Evolutionary conservation across 2,329 filamentous ascomycete species (phyloP).

Genomic region (Tolypocladium inflatum): DNA sequence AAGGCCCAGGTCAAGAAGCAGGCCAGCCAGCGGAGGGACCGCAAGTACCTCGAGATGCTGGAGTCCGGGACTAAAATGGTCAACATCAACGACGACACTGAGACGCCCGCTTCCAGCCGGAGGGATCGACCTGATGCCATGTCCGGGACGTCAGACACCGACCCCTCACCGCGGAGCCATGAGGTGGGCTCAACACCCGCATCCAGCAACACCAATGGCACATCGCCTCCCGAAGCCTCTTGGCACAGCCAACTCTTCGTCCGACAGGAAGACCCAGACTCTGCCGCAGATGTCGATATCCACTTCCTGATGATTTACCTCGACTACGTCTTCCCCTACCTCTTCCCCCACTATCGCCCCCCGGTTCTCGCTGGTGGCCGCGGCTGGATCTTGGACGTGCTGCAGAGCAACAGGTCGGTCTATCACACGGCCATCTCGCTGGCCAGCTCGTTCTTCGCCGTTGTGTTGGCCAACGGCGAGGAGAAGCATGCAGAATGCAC

Average conservation of each 20-base stretch:
- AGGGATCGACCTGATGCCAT: slow-evolving; percentile 3
- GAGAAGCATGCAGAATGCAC: slow-evolving; percentile 24
- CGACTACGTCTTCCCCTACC: slow-evolving; percentile 51
- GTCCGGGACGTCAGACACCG: slow-evolving; percentile 17
- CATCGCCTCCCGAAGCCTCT: slow-evolving; percentile 20
- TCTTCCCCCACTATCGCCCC: slow-evolving; percentile 55
- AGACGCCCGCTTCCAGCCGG: slow-evolving; percentile 1
- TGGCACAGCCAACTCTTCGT: slow-evolving; percentile 21
- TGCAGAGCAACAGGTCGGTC: slow-evolving; percentile 46
- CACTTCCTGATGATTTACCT: slow-evolving; percentile 49
- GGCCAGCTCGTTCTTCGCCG: slow-evolving; percentile 46
- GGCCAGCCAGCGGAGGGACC: slow-evolving; percentile 39
- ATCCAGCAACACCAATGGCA: slow-evolving; percentile 18
- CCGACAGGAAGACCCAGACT: slow-evolving; percentile 11
- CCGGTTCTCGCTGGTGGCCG: slow-evolving; percentile 45
- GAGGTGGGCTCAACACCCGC: slow-evolving; percentile 16
- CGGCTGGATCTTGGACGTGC: slow-evolving; percentile 48
- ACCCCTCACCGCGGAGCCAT: slow-evolving; percentile 12
- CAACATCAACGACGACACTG: slow-evolving; percentile 10
- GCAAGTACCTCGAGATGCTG: slow-evolving; percentile 35
- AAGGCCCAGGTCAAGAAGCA: slow-evolving; percentile 49
- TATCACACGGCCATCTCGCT: slow-evolving; percentile 49
- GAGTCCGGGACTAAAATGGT: slow-evolving; percentile 21
- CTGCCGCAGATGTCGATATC: slow-evolving; percentile 18
- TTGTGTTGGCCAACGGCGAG: slow-evolving; percentile 26